A percentile compares a stretch with the other conserved stretches of the same genome.
phyloP scores from a whole-genome alignment of 768 basidiomycete genomes.

The Russula brevipes region DNA sequence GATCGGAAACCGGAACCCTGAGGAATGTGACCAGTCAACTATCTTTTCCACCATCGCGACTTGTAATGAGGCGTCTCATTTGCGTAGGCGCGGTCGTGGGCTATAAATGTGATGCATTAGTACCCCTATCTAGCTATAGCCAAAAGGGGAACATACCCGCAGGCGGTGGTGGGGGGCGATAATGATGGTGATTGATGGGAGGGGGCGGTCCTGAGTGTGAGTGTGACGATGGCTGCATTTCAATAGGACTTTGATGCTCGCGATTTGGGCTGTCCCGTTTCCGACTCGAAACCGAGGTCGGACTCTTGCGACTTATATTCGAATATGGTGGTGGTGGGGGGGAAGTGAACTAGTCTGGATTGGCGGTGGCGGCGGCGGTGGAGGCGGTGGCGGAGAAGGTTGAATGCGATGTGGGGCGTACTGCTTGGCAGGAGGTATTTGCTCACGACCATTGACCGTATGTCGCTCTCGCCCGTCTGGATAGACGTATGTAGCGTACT shows the following conservation, averaged over 20 bases:
- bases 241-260: slow-evolving; percentile 17
- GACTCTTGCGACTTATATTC: slow-evolving; percentile 10
- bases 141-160: background rate
- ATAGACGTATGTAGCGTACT: slow-evolving; percentile 59
- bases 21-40: background rate
- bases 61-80: slow-evolving; percentile 16
- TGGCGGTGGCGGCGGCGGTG: slow-evolving; percentile 9
- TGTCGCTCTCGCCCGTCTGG: slow-evolving; percentile 62
- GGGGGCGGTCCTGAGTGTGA: slow-evolving; percentile 9
- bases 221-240: slow-evolving; percentile 1
- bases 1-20: slow-evolving; percentile 6
- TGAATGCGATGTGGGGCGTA: slow-evolving; percentile 5
- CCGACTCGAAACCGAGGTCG: slow-evolving; percentile 10
- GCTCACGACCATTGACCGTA: slow-evolving; percentile 64
- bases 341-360: slow-evolving; percentile 15
- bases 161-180: background rate
- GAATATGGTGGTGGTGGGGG: background rate
- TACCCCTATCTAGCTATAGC: background rate
- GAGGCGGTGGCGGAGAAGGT: background rate
- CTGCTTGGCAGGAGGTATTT: slow-evolving; percentile 20
- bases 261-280: slow-evolving; percentile 18
- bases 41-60: slow-evolving; percentile 19
- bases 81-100: slow-evolving; percentile 6
- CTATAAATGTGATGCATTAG: slow-evolving; percentile 2
- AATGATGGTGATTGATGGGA: slow-evolving; percentile 15